Percentiles rank a stretch among this genome's conserved stretches.
These are phyloP conservation scores for Aspergillus texensis DNA, from an alignment of 2,329 filamentous ascomycete species.

Conservation along the genomic window DNA sequence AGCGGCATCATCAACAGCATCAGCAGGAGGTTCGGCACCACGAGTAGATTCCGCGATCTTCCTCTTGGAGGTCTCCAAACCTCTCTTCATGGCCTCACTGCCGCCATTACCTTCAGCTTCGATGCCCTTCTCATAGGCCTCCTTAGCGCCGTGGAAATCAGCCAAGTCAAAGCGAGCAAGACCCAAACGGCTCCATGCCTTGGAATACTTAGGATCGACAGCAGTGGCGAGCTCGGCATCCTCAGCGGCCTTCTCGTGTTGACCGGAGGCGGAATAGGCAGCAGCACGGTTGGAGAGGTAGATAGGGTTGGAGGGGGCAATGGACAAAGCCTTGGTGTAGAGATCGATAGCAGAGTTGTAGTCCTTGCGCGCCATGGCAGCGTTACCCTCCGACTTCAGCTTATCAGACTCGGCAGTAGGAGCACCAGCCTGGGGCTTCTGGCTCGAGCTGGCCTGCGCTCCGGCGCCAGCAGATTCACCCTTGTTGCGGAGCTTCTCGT, in stretches of 20 bases:
- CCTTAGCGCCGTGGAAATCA: constrained; percentile 88
- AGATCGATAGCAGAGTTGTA: constrained; percentile 79
- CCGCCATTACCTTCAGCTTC: constrained; percentile 92
- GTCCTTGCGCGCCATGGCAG: constrained; percentile 93
- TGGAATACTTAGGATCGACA: constrained; percentile 90
- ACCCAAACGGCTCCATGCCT: constrained; percentile 93
- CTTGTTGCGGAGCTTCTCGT: constrained; percentile 87
- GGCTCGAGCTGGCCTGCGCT: constrained; percentile 43
- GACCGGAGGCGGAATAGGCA: constrained; percentile 79
- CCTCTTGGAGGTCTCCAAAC: constrained; percentile 88
- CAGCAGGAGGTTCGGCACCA: constrained; percentile 53
- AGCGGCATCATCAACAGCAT: constrained; percentile 54
- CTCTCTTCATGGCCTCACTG: constrained; percentile 96
- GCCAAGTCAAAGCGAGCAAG: constrained; percentile 89
- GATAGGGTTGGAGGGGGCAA: constrained; percentile 85
- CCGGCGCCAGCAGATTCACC: constrained; percentile 47
- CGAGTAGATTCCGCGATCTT: constrained; percentile 78
- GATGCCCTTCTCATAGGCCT: constrained; percentile 91
- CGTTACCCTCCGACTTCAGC: constrained; percentile 88
- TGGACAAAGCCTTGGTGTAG: constrained; percentile 82
- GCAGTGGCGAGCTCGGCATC: constrained; percentile 90
- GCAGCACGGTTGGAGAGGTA: constrained; percentile 98
- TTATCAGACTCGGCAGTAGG: constrained; percentile 74
- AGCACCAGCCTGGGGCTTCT: constrained; percentile 38
- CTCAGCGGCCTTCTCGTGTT: constrained; percentile 80